Evolutionary conservation across 495 filamentous ascomycete genomes (phyloP).

Genomic region (Stereocaulon alpinum): DNA sequence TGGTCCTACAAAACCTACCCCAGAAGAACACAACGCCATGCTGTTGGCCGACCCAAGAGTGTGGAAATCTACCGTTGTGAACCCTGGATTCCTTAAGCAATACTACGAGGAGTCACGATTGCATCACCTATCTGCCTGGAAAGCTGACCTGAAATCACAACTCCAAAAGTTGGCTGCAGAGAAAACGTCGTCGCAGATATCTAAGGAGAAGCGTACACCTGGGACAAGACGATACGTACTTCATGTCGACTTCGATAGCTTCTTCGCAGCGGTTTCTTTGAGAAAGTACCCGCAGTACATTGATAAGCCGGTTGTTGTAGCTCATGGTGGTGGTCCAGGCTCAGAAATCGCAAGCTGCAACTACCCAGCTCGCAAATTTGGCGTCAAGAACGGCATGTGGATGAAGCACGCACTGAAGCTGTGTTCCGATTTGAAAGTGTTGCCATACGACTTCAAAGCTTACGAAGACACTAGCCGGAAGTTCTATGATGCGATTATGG

Average conservation of each 20-base stretch:
- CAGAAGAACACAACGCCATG: conserved; percentile 83
- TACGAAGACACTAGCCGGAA: conserved; percentile 85
- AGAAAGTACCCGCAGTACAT: conserved; percentile 61
- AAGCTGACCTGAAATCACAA: conserved; percentile 79
- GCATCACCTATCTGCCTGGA: conserved; percentile 93
- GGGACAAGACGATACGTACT: conserved; percentile 74
- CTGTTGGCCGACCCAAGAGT: conserved; percentile 74
- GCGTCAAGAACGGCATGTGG: conserved; percentile 97
- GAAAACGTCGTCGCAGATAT: conserved; percentile 45
- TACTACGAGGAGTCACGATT: conserved; percentile 89
- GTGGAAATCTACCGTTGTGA: conserved; percentile 72
- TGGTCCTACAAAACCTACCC: conserved; percentile 45
- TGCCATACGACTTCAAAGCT: conserved; percentile 87
- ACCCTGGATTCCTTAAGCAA: conserved; percentile 86
- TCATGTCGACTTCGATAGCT: conserved; percentile 95
- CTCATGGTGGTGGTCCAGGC: conserved; percentile 72
- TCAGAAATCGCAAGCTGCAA: conserved; percentile 98
- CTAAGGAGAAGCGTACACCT: conserved; percentile 36
- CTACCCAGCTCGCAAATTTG: conserved; percentile 75
- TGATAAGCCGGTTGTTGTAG: conserved; percentile 80
- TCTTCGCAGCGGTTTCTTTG: conserved; percentile 89
- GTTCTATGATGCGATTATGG: conserved; percentile 80
- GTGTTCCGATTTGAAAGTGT: conserved; percentile 72
- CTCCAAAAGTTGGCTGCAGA: conserved; percentile 70
- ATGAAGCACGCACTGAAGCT: conserved; percentile 80